phyloP scores from a whole-genome alignment of 1,139 yeast genomes.

The Pichia sp. region DNA sequence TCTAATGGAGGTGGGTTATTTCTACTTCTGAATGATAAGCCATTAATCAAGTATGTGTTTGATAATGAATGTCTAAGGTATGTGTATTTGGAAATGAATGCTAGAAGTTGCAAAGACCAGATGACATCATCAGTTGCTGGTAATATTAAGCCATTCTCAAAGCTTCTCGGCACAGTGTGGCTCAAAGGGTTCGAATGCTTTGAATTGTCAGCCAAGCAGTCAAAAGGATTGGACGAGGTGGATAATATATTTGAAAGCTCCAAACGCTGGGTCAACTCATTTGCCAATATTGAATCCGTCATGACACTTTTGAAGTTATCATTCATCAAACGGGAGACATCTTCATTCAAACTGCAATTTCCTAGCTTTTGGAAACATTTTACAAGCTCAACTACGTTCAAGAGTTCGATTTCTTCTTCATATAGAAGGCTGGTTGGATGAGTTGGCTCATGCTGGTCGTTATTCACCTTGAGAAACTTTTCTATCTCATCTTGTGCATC shows the following conservation, averaged over 20 bases:
- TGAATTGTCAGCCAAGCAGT: background rate
- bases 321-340: conserved; percentile 17
- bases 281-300: conserved; percentile 22
- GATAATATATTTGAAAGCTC: conserved; percentile 28
- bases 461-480: conserved; percentile 18
- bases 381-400: conserved; percentile 26
- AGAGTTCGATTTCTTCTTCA: conserved; percentile 26
- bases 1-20: conserved; percentile 31
- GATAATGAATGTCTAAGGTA: conserved; percentile 70
- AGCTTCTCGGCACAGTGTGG: conserved; percentile 51
- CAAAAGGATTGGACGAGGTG: conserved; percentile 6
- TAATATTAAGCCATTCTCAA: conserved; percentile 69
- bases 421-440: conserved; percentile 10
- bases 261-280: conserved; percentile 23
- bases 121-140: conserved; percentile 92
- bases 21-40: conserved; percentile 43
- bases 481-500: conserved; percentile 22
- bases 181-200: conserved; percentile 3
- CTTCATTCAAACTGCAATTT: conserved; percentile 19
- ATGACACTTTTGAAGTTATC: conserved; percentile 23
- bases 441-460: background rate
- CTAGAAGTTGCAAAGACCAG: conserved; percentile 88
- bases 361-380: conserved; percentile 23
- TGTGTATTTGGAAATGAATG: conserved; percentile 90
- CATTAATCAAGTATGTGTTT: conserved; percentile 57